These are phyloP conservation scores for Talaromyces sp. DNA, from an alignment of 2,329 filamentous ascomycete genomes.

Conservation along the genomic window DNA sequence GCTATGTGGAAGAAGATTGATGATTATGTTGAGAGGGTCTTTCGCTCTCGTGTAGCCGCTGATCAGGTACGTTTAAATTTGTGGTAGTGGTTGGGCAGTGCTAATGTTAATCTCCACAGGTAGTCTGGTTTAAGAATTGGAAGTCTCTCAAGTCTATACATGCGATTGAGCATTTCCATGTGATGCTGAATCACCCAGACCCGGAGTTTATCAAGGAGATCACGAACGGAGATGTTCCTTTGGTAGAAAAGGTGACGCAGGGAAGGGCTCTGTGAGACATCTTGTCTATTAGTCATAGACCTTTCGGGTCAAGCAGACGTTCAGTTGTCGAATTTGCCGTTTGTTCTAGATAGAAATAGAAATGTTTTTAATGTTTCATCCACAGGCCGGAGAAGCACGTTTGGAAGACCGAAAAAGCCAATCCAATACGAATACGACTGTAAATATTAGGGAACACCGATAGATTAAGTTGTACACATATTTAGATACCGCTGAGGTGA, in stretches of 20 bases:
- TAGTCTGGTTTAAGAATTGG: slow-evolving; percentile 95
- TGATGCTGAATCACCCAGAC: slow-evolving; percentile 81
- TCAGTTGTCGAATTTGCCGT: not conserved
- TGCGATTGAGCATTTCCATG: slow-evolving; percentile 88
- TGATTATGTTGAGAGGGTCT: slow-evolving; percentile 65
- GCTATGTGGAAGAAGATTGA: slow-evolving; percentile 64
- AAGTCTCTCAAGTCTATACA: slow-evolving; percentile 76
- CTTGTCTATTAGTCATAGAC: not conserved
- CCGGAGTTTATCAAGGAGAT: slow-evolving; percentile 64
- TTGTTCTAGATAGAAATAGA: too few species aligned
- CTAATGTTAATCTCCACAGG: slow-evolving; percentile 34
- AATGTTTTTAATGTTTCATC: too few species aligned
- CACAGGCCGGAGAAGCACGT: not conserved
- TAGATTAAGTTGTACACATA: not conserved
- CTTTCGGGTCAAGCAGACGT: not conserved
- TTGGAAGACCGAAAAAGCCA: not conserved
- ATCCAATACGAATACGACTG: not conserved
- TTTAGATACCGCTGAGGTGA: not conserved
- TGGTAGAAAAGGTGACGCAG: slow-evolving; percentile 48
- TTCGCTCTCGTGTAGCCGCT: slow-evolving; percentile 48
- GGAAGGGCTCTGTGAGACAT: not conserved
- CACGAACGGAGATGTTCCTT: slow-evolving; percentile 70
- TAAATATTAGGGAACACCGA: not conserved
- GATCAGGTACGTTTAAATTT: slow-evolving; percentile 38
- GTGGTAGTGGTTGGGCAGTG: not conserved